phyloP scores from a whole-genome alignment of 306 rosid genomes.

The peach (Prunus persica) region Prunus_persica_NCBIv2 NC_034010.1:25551001-25551500 shows the following conservation, averaged over 20 bases:
- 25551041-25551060: not conserved
- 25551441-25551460: constrained; percentile 69
- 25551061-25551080: not conserved
- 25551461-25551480: constrained; percentile 19
- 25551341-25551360: constrained; percentile 12
- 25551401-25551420: constrained; percentile 88
- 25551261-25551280: not conserved
- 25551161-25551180: not conserved
- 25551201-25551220: not conserved
- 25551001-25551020: not conserved
- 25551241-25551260: not conserved
- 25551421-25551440: constrained; percentile 88
- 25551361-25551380: constrained; percentile 46
- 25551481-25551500: not conserved
- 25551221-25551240: not conserved
- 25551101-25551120: not conserved
- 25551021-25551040: not conserved
- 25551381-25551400: constrained; percentile 79
- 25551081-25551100: too few relatives aligned
- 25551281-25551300: not conserved
- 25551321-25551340: not conserved
- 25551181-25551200: not conserved
- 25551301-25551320: too few relatives aligned
- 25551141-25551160: not conserved
- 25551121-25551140: not conserved